A percentile compares a stretch with the other conserved stretches of the same genome.
Conservation (phyloP, 768 basidiomycete species). For the Tylopilus sp. region DNA sequence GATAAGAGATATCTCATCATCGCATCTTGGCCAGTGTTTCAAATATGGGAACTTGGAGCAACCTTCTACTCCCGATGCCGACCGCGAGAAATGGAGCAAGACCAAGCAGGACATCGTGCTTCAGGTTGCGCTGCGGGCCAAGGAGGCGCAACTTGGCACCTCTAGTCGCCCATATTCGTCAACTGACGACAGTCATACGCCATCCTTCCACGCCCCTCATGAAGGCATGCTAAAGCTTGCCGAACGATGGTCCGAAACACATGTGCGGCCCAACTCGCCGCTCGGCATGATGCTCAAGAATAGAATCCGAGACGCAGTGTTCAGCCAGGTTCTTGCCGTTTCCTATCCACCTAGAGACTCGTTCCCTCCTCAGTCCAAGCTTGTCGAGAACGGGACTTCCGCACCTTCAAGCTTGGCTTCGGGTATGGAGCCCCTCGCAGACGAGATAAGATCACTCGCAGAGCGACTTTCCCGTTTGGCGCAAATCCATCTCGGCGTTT, state of each 20-base stretch:
- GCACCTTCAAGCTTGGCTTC: slow-evolving; percentile 32
- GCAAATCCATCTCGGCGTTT: slow-evolving; percentile 71
- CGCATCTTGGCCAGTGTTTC: slow-evolving; percentile 62
- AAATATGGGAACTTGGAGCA: slow-evolving; percentile 27
- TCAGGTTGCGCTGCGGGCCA: slow-evolving; percentile 72
- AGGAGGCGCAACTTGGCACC: slow-evolving; percentile 36
- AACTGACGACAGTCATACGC: slow-evolving; percentile 22
- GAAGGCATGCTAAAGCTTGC: slow-evolving; percentile 55
- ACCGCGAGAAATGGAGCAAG: slow-evolving; percentile 49
- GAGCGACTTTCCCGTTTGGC: slow-evolving; percentile 72
- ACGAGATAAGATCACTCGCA: slow-evolving; percentile 62
- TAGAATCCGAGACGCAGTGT: slow-evolving; percentile 62
- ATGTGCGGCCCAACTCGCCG: slow-evolving; percentile 59
- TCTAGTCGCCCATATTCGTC: slow-evolving; percentile 25
- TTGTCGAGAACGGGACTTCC: slow-evolving; percentile 19
- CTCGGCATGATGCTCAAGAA: slow-evolving; percentile 59
- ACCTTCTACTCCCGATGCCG: slow-evolving; percentile 31
- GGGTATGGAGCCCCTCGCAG: slow-evolving; percentile 70
- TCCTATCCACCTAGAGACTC: slow-evolving; percentile 48
- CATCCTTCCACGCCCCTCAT: slow-evolving; percentile 38
- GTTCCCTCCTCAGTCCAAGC: slow-evolving; percentile 27
- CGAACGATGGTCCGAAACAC: slow-evolving; percentile 65
- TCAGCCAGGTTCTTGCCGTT: slow-evolving; percentile 53
- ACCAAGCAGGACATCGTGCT: slow-evolving; percentile 66
- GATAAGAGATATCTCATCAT: slow-evolving; percentile 62